Percentiles rank a stretch among this genome's conserved stretches.
These are phyloP conservation scores for Coemansia sp. DNA, from an alignment of 192 early-diverging fungal species.

Conservation along the genomic window DNA sequence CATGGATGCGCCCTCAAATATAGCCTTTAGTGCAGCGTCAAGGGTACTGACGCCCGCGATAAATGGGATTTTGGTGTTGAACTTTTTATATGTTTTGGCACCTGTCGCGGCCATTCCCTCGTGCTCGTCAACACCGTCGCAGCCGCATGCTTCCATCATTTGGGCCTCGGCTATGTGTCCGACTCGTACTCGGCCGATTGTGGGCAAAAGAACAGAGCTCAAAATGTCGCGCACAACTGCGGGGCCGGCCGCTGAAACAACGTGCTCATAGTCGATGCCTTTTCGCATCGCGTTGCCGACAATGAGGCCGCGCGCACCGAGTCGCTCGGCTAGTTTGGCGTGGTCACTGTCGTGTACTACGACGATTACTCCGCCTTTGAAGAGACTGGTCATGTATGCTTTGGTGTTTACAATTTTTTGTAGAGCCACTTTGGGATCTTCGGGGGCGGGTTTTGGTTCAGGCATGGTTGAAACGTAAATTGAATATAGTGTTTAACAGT, in stretches of 20 bases:
- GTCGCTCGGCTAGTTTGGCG: slow-evolving; percentile 3
- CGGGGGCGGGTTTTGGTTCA: no score
- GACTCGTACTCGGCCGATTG: background rate
- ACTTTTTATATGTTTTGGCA: background rate
- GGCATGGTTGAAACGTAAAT: no score
- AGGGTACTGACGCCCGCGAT: background rate
- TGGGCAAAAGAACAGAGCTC: background rate
- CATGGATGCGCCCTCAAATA: background rate
- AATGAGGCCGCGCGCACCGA: slow-evolving; percentile 3
- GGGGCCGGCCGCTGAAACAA: background rate
- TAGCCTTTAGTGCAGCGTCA: background rate
- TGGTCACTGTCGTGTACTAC: slow-evolving; percentile 1
- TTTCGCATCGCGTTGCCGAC: background rate
- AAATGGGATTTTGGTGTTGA: background rate
- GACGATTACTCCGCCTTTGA: slow-evolving; percentile 3
- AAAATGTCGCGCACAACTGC: background rate
- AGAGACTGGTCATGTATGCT: slow-evolving; percentile 1
- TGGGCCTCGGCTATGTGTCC: background rate
- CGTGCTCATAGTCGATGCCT: no score
- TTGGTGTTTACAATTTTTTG: background rate
- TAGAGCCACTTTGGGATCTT: no score
- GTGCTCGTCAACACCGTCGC: background rate
- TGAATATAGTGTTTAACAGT: background rate
- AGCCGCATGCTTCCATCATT: background rate
- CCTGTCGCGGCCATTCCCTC: background rate